phyloP scores from a whole-genome alignment of 805 yeast genomes.

The Komagataella pseudopastoris region DNA sequence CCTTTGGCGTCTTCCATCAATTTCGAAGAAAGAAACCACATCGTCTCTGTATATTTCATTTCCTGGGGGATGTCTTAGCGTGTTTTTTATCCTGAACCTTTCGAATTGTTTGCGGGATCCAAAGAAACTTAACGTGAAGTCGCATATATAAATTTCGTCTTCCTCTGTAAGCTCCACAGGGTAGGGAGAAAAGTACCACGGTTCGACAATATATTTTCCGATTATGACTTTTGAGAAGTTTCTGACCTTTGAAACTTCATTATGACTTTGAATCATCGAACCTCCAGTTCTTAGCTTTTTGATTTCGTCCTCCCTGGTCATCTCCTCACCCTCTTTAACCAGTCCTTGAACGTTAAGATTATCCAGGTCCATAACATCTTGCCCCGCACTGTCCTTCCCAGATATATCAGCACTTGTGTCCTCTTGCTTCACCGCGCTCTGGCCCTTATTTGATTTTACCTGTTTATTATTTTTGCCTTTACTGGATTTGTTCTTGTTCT shows the following conservation, averaged over 20 bases:
- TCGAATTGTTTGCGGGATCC: slow-evolving; percentile 87
- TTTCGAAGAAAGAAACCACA: slow-evolving; percentile 88
- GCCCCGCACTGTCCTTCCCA: slow-evolving; percentile 12
- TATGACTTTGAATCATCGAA: slow-evolving; percentile 84
- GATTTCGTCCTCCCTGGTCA: slow-evolving; percentile 83
- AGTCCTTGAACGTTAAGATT: slow-evolving; percentile 77
- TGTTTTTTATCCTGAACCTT: slow-evolving; percentile 77
- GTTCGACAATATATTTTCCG: slow-evolving; percentile 89
- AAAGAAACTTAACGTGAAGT: slow-evolving; percentile 78
- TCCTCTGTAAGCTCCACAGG: slow-evolving; percentile 91
- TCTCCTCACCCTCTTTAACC: slow-evolving; percentile 47
- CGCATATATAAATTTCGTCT: slow-evolving; percentile 83
- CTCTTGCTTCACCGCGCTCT: slow-evolving; percentile 10
- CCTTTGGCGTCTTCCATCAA: slow-evolving; percentile 91
- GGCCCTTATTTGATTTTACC: slow-evolving; percentile 10
- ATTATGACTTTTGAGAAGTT: slow-evolving; percentile 67
- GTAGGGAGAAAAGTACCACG: slow-evolving; percentile 98
- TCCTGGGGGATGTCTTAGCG: slow-evolving; percentile 94
- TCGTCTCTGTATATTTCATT: slow-evolving; percentile 93
- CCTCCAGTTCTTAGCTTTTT: slow-evolving; percentile 90
- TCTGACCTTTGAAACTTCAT: slow-evolving; percentile 83
- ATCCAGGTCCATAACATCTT: slow-evolving; percentile 74
- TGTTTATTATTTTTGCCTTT: slow-evolving; percentile 21
- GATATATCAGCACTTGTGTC: slow-evolving; percentile 13
- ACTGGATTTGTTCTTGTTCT: slow-evolving; percentile 21